Evolutionary conservation across 75 land plant species (phyloP).

Genomic region (Pinus taeda): DNA sequence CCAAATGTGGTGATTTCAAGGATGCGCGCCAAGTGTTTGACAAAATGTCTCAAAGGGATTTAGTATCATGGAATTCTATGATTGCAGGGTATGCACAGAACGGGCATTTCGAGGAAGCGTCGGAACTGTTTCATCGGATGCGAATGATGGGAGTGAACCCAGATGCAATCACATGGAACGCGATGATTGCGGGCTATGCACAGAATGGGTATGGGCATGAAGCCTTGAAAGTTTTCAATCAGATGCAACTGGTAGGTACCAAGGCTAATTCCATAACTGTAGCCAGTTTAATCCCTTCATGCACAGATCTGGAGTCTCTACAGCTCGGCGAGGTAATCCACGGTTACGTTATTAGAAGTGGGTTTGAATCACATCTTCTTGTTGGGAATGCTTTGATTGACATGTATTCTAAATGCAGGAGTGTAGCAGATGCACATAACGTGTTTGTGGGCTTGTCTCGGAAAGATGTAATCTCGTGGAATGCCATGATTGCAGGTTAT

Average conservation of each 20-base stretch:
- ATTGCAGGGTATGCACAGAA: not conserved
- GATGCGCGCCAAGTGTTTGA: not conserved
- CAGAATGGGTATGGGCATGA: too few species aligned
- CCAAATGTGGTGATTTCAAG: not conserved
- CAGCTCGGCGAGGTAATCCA: not conserved
- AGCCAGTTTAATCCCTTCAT: not conserved
- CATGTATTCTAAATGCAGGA: not conserved
- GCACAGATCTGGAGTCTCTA: not conserved
- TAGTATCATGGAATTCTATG: not conserved
- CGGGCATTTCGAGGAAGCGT: not conserved
- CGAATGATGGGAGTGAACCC: not conserved
- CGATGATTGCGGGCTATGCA: too few species aligned
- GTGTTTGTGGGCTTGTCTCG: not conserved
- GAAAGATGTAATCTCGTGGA: not conserved
- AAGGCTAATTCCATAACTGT: not conserved
- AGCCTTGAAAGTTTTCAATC: not conserved
- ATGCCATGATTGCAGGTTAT: not conserved
- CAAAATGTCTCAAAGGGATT: not conserved
- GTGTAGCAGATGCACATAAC: not conserved
- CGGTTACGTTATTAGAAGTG: not conserved
- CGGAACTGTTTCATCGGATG: not conserved
- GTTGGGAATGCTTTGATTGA: not conserved
- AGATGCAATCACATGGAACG: not conserved
- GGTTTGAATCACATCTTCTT: not conserved
- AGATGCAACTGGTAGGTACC: not conserved